Percentiles rank a stretch among this genome's conserved stretches.
Conservation (phyloP, 805 yeast genomes). For the Spathaspora girioi region DNA sequence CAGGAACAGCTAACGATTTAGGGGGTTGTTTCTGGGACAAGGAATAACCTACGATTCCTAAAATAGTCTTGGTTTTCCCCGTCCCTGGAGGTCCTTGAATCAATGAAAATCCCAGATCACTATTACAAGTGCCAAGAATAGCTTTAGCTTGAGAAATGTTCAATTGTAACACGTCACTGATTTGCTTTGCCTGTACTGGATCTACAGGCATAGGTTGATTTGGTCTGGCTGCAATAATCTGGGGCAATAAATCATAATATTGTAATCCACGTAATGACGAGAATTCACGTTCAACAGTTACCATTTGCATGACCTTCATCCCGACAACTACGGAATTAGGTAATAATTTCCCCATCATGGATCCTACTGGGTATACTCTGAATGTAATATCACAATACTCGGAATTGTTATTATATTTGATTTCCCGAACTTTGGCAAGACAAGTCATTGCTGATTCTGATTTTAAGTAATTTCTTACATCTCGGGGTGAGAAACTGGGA, state of each 20-base stretch:
- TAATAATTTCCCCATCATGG: slow-evolving; percentile 51
- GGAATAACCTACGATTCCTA: slow-evolving; percentile 83
- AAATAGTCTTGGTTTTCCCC: slow-evolving; percentile 95
- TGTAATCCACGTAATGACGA: slow-evolving; percentile 77
- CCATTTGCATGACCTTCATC: slow-evolving; percentile 78
- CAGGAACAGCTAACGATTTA: slow-evolving; percentile 17
- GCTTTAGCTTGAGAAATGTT: slow-evolving; percentile 92
- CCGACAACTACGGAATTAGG: slow-evolving; percentile 65
- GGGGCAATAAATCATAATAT: slow-evolving; percentile 72
- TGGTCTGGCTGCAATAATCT: slow-evolving; percentile 67
- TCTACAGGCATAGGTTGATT: slow-evolving; percentile 33
- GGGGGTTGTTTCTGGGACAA: slow-evolving; percentile 35
- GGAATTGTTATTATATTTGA: slow-evolving; percentile 54
- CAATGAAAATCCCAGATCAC: slow-evolving; percentile 69
- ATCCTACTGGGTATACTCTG: slow-evolving; percentile 55
- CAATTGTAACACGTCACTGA: slow-evolving; percentile 52
- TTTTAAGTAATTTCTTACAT: slow-evolving; percentile 22
- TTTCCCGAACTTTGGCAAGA: slow-evolving; percentile 74
- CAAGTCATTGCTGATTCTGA: slow-evolving; percentile 47
- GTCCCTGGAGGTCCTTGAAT: slow-evolving; percentile 99
- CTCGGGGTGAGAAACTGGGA: slow-evolving; percentile 12
- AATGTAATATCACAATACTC: slow-evolving; percentile 75
- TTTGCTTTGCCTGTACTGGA: slow-evolving; percentile 31
- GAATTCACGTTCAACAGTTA: slow-evolving; percentile 90
- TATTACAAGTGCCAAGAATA: slow-evolving; percentile 63